Conservation (phyloP, 371 early-diverging fungal species). For the Syncephalastrum sp. region DNA sequence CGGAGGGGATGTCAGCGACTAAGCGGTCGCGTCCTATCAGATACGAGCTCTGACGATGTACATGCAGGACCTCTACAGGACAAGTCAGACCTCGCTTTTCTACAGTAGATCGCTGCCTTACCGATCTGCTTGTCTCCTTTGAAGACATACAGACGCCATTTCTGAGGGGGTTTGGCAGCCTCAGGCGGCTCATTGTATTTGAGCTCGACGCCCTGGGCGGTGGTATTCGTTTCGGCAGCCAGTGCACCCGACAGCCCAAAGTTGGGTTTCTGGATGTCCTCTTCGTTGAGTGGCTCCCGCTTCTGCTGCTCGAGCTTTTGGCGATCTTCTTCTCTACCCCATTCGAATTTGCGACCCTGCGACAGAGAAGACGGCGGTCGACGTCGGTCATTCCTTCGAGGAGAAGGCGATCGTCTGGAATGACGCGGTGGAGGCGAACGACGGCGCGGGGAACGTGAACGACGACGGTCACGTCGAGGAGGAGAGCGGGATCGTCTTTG, state of each 20-base stretch:
- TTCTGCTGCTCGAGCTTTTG: slow-evolving; percentile 8
- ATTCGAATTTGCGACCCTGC: slow-evolving; percentile 5
- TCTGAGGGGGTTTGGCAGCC: slow-evolving; percentile 71
- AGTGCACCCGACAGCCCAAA: slow-evolving; percentile 84
- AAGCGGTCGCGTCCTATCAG: slow-evolving; percentile 87
- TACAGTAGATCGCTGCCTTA: slow-evolving; percentile 20
- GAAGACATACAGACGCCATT: slow-evolving; percentile 90
- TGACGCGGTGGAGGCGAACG: slow-evolving; percentile 22
- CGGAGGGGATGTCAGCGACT: slow-evolving; percentile 89
- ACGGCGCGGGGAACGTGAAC: slow-evolving; percentile 12
- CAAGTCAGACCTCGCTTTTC: not conserved
- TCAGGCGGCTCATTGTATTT: slow-evolving; percentile 93
- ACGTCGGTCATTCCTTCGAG: too few species aligned
- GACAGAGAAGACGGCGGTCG: too few species aligned
- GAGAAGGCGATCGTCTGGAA: not conserved
- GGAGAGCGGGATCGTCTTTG: slow-evolving; percentile 15
- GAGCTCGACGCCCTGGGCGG: slow-evolving; percentile 78
- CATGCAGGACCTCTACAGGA: slow-evolving; percentile 71
- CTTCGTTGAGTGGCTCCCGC: slow-evolving; percentile 15
- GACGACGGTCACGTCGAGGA: slow-evolving; percentile 9
- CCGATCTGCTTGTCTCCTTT: slow-evolving; percentile 87
- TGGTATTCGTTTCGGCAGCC: slow-evolving; percentile 81
- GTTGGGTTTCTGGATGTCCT: slow-evolving; percentile 32
- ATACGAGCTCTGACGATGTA: slow-evolving; percentile 86
- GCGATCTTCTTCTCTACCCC: slow-evolving; percentile 17